A percentile compares a stretch with the other conserved stretches of the same genome.
phyloP scores from a whole-genome alignment of 176 grass and related monocot genomes.

The barley (Hordeum vulgare) region DNA sequence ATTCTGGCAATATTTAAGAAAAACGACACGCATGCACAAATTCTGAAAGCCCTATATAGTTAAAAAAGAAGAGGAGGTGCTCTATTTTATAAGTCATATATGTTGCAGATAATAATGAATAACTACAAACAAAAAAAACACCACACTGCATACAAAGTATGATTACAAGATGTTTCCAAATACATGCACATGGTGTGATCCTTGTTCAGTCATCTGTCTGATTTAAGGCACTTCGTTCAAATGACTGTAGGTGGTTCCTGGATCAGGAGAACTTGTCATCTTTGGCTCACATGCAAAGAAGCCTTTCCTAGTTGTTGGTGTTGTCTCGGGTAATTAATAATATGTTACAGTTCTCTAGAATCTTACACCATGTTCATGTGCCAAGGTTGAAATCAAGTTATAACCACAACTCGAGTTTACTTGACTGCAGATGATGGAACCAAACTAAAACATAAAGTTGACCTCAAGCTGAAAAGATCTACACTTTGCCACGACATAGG shows the following conservation, averaged over 20 bases:
- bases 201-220: neutral
- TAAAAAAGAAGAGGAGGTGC: too few relatives aligned
- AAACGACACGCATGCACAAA: slow-evolving; percentile 25
- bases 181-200: neutral
- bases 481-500: slow-evolving; percentile 59
- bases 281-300: too few relatives aligned
- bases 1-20: slow-evolving; percentile 18
- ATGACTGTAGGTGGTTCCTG: too few relatives aligned
- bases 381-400: neutral
- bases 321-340: too few relatives aligned
- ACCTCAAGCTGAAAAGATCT: slow-evolving; percentile 38
- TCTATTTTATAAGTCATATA: neutral
- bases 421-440: slow-evolving; percentile 39
- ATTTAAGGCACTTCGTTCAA: too few relatives aligned
- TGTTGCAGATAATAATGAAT: neutral
- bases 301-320: too few relatives aligned
- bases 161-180: neutral
- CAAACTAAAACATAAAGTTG: slow-evolving; percentile 40
- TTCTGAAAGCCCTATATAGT: slow-evolving; percentile 18
- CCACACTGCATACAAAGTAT: neutral
- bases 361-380: neutral
- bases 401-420: neutral
- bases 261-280: too few relatives aligned
- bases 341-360: too few relatives aligned
- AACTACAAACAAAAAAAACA: neutral